These are phyloP conservation scores for Xylaria polymorpha DNA, from an alignment of 2,329 filamentous ascomycete genomes.

Conservation along the genomic window DNA sequence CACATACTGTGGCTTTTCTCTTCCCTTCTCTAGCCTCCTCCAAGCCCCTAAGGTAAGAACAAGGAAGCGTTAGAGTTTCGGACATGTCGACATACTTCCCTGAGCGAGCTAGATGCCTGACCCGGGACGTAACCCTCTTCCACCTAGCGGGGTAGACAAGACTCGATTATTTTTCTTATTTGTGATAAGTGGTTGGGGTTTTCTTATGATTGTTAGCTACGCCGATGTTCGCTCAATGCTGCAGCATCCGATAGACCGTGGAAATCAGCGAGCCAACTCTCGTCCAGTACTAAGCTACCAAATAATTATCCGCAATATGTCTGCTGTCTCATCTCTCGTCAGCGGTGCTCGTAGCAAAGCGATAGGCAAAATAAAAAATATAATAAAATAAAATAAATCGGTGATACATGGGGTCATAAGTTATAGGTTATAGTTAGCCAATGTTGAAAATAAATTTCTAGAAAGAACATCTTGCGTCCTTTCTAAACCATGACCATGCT, in stretches of 20 bases:
- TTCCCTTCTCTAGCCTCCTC: no score
- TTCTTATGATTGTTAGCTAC: constrained; percentile 12
- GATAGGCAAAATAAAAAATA: constrained; percentile 4
- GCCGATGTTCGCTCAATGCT: constrained; percentile 26
- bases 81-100: constrained; percentile 22
- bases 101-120: constrained; percentile 20
- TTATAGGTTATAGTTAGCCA: background rate
- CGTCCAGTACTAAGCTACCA: constrained; percentile 16
- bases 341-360: constrained; percentile 6
- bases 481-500: background rate
- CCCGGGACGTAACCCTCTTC: constrained; percentile 11
- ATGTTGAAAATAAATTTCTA: background rate
- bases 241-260: constrained; percentile 18
- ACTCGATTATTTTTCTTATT: constrained; percentile 9
- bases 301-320: constrained; percentile 17
- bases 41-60: background rate
- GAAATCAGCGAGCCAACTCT: constrained; percentile 19
- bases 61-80: constrained; percentile 22
- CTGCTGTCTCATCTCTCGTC: constrained; percentile 8
- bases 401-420: constrained; percentile 8
- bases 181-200: background rate
- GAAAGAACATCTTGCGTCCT: background rate
- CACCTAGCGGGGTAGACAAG: constrained; percentile 18
- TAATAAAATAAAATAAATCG: no score
- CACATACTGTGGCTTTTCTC: background rate